Evolutionary conservation across 2,329 filamentous ascomycete species (phyloP).

Genomic region (Penicillium sp.): DNA sequence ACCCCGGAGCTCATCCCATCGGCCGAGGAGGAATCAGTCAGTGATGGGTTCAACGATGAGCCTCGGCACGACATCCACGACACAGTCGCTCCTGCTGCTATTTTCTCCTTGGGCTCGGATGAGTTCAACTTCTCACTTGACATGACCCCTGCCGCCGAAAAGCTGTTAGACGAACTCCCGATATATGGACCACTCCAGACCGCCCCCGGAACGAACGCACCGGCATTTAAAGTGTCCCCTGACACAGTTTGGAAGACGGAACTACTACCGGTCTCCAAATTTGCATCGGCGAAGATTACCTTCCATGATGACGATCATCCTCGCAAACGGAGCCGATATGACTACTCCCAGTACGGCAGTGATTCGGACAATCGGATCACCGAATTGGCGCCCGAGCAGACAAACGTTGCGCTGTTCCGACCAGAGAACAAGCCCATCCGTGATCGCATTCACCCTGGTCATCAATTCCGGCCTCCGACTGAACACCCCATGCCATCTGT

Average conservation of each 20-base stretch:
- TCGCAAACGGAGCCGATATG: constrained; percentile 76
- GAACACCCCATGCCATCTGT: constrained; percentile 89
- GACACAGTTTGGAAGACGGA: constrained; percentile 72
- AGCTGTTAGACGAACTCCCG: constrained; percentile 75
- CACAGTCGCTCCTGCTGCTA: constrained; percentile 64
- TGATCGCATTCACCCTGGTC: constrained; percentile 83
- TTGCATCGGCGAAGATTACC: constrained; percentile 75
- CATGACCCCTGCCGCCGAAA: constrained; percentile 70
- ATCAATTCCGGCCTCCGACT: constrained; percentile 89
- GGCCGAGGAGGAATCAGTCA: constrained; percentile 58
- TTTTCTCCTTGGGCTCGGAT: constrained; percentile 78
- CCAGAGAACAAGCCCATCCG: constrained; percentile 85
- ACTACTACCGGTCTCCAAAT: constrained; percentile 83
- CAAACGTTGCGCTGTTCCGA: constrained; percentile 81
- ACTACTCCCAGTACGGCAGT: constrained; percentile 72
- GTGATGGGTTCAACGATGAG: constrained; percentile 48
- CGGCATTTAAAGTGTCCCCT: constrained; percentile 59
- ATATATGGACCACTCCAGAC: constrained; percentile 65
- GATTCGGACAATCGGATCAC: constrained; percentile 53
- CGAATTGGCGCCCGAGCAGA: constrained; percentile 65
- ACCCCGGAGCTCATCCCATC: constrained; percentile 68
- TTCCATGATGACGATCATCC: constrained; percentile 65
- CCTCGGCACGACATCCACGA: constrained; percentile 44
- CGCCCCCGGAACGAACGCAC: constrained; percentile 57
- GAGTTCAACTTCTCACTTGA: constrained; percentile 78